Base-by-base conservation (phyloP, 169 alveolate species). In the Toxoplasma gondii region DNA sequence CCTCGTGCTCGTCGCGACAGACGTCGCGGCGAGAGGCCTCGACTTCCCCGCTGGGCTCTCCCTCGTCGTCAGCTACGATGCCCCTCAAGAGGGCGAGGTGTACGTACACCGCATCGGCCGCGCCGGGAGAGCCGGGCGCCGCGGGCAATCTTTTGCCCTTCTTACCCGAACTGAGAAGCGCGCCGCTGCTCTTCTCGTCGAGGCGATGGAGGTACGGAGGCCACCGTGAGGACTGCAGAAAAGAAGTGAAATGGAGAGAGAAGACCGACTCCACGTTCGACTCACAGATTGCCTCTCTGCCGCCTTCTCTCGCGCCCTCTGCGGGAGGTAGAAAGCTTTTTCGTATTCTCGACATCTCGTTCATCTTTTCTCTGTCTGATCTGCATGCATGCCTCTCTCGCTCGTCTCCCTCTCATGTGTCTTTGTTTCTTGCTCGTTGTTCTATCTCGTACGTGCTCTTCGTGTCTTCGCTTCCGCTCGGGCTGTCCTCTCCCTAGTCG, bases 81-180 rank as follows among this genome's bases (percentile, higher is more conserved):
- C 98, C 74, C 99, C 99, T 17, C 96, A 97, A 93, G 96, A 97
- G 34, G 96, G 97, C 38, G 97, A 97, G 38, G 97, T 96, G 88
- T 98, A 98, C 94, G 98, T 98, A 80, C 99, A 98, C 95, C 97
- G 99, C 95, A 96, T 98, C 24, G 99, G 99, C 7, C 98, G 99
- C 92, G 97, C 99, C 36, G 99, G 99, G 16, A 96, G 99, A 94
- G 99, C 99, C 12, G 99, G 99, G 0, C 97, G 97, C 93, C 87
- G 95, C 83, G 99, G 99, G 24, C 95, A 92, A 58, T 99, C 99
- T 16, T 96, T 97, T 81, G 98, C 99, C 38, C 96, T 98, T 58
- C 97, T 97, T 82, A 98, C 98, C 36, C 97, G 97, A 92, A 98
- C 97, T 54, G 99, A 98, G 43, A 90, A 88, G 54, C 93, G 93